phyloP scores from a whole-genome alignment of 2,329 filamentous ascomycete genomes.

The Diaporthe destruens region DNA sequence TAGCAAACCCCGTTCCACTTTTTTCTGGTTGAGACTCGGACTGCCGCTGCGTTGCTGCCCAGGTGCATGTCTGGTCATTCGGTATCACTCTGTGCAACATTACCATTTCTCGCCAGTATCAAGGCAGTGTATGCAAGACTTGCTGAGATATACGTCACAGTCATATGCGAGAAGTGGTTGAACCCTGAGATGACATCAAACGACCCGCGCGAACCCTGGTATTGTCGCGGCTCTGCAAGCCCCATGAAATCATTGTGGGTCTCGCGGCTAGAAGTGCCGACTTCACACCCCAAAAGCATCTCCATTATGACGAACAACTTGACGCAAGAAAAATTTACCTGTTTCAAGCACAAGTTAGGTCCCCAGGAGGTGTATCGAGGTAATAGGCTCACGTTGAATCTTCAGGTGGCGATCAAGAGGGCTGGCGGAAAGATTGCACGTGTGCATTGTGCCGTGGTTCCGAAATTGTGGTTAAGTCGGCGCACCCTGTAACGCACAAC shows the following conservation, averaged over 20 bases:
- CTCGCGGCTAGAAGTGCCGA: neutral
- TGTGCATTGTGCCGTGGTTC: too few relatives aligned
- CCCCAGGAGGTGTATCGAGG: neutral
- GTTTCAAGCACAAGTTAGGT: too few relatives aligned
- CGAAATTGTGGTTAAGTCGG: too few relatives aligned
- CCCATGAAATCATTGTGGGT: constrained; percentile 37
- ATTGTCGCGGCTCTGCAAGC: constrained; percentile 7
- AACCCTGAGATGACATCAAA: constrained; percentile 37
- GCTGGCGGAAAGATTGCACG: too few relatives aligned
- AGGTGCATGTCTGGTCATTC: neutral
- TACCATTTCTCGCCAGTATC: neutral
- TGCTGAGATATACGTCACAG: constrained; percentile 29
- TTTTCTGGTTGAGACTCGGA: neutral
- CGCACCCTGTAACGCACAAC: too few relatives aligned
- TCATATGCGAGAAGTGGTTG: neutral
- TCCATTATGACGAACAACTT: constrained; percentile 10
- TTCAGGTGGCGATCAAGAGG: too few relatives aligned
- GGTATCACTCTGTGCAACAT: neutral
- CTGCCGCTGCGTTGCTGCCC: neutral
- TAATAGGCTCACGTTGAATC: neutral
- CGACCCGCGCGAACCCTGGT: constrained; percentile 8
- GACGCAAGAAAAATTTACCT: neutral
- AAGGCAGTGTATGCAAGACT: neutral
- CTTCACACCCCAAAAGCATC: constrained; percentile 1
- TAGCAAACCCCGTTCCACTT: neutral